Percentiles rank a stretch among this genome's conserved stretches.
Conservation (phyloP, 495 filamentous ascomycete species). For the Aspergillus kassunensis region DNA sequence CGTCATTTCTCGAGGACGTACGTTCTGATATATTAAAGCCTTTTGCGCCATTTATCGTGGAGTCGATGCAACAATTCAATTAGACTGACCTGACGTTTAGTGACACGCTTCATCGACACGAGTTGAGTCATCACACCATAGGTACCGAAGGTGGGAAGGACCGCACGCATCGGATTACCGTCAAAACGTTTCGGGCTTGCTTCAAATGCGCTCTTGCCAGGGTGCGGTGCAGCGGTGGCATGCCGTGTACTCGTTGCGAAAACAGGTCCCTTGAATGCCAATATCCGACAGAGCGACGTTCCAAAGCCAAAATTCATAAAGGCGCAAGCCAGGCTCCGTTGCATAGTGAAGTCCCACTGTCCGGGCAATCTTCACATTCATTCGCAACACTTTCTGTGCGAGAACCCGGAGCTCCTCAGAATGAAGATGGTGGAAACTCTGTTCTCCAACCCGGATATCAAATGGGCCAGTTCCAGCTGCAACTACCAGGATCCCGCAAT, state of each 20-base stretch:
- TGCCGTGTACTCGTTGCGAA: conserved; percentile 51
- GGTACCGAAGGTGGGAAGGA: conserved; percentile 37
- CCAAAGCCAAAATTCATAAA: conserved; percentile 31
- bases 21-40: conserved; percentile 3
- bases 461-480: conserved; percentile 24
- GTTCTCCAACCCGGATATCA: conserved; percentile 14
- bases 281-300: conserved; percentile 46
- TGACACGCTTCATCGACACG: conserved; percentile 56
- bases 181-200: conserved; percentile 52
- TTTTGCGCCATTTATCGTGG: neutral
- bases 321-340: conserved; percentile 9
- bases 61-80: neutral
- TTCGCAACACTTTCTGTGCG: neutral
- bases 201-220: conserved; percentile 51
- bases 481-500: conserved; percentile 9
- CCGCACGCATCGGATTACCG: conserved; percentile 38
- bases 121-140: conserved; percentile 46
- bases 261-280: conserved; percentile 47
- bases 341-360: conserved; percentile 12
- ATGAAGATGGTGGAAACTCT: neutral
- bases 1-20: conserved; percentile 63
- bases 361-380: conserved; percentile 11
- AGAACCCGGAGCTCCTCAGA: neutral
- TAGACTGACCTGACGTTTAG: conserved; percentile 18
- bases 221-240: conserved; percentile 53